Conservation (phyloP, 306 rosid species). For the Senna siamea region DNA sequence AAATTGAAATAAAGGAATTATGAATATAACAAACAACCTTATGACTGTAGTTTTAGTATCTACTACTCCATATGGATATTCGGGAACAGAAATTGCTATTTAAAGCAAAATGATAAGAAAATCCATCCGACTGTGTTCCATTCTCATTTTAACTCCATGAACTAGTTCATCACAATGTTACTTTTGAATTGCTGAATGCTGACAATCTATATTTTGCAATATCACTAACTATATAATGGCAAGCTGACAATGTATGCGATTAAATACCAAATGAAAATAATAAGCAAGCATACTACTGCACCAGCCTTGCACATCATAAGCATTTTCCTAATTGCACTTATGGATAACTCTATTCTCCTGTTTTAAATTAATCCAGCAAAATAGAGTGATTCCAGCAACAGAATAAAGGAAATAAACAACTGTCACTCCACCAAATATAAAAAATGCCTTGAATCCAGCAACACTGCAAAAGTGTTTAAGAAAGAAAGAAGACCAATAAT, state of each 20-base stretch:
- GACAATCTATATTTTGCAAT: background rate
- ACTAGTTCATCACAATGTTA: conserved; percentile 5
- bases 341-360: too few relatives aligned
- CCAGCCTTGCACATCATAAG: too few relatives aligned
- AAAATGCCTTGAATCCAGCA: background rate
- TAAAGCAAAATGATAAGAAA: background rate
- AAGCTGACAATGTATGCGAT: too few relatives aligned
- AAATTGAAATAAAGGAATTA: background rate
- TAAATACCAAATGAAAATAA: too few relatives aligned
- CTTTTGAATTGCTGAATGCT: background rate
- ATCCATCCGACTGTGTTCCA: background rate
- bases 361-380: background rate
- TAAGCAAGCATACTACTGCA: too few relatives aligned
- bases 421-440: background rate
- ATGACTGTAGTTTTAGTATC: conserved; percentile 6
- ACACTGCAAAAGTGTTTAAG: conserved; percentile 2
- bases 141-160: conserved; percentile 3
- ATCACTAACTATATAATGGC: too few relatives aligned
- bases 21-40: conserved; percentile 25
- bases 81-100: conserved; percentile 20
- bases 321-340: too few relatives aligned
- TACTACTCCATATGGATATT: conserved; percentile 29
- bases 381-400: conserved; percentile 10
- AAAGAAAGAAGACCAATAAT: background rate
- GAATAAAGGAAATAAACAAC: background rate